Evolutionary conservation across 345 rosid species (phyloP).

Genomic region (Psidium guajava): DNA sequence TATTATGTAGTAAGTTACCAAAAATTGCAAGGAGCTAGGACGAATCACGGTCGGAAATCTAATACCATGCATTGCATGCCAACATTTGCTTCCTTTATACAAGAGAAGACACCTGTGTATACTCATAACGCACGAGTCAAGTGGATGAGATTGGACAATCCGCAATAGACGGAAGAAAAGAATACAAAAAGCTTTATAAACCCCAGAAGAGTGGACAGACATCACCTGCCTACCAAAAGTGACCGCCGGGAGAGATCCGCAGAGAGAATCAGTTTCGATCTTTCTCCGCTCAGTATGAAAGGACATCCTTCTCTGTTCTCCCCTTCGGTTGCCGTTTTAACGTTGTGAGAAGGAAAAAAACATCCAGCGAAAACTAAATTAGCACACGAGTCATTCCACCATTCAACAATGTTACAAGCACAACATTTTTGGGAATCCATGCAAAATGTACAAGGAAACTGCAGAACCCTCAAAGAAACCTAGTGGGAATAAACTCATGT

Average conservation of each 20-base stretch:
- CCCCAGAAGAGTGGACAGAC: background rate
- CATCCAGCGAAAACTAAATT: background rate
- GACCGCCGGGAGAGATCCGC: background rate
- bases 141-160: background rate
- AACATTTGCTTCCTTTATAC: background rate
- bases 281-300: background rate
- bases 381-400: background rate
- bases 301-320: background rate
- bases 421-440: background rate
- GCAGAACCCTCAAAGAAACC: constrained; percentile 33
- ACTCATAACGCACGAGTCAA: background rate
- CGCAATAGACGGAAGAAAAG: background rate
- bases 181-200: background rate
- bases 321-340: background rate
- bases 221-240: background rate
- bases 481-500: constrained; percentile 38
- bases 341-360: background rate
- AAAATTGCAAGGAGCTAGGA: background rate
- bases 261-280: background rate
- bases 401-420: background rate
- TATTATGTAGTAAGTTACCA: background rate
- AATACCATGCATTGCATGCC: background rate
- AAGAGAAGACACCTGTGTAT: background rate
- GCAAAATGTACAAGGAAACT: background rate
- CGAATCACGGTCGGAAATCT: background rate